These are phyloP conservation scores for Rhytidhysteron rufulum DNA, from an alignment of 2,329 filamentous ascomycete species.

Conservation along the genomic window DNA sequence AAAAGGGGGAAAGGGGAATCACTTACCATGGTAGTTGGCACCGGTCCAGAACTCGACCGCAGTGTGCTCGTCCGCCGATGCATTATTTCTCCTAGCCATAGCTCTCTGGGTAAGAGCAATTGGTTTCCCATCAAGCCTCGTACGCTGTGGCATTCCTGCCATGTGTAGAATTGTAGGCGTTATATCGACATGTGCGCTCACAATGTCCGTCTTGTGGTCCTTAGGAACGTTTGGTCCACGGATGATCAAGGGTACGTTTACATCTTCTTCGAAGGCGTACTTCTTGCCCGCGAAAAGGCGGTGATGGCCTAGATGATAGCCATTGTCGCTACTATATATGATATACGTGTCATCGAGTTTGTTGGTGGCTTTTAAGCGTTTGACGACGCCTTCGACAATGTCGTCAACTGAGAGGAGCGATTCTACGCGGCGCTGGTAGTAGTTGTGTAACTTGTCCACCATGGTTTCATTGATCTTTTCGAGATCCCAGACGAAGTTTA, in stretches of 20 bases:
- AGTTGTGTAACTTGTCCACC: too few relatives aligned
- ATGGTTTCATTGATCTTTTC: slow-evolving; percentile 45
- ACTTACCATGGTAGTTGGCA: slow-evolving; percentile 5
- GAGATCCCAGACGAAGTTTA: slow-evolving; percentile 44
- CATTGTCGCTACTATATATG: slow-evolving; percentile 39
- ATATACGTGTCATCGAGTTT: slow-evolving; percentile 48
- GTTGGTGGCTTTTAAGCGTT: slow-evolving; percentile 37
- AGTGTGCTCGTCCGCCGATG: slow-evolving; percentile 35
- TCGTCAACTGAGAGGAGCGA: slow-evolving; percentile 54
- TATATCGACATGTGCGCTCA: slow-evolving; percentile 36
- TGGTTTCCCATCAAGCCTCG: slow-evolving; percentile 26
- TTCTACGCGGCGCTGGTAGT: slow-evolving; percentile 48
- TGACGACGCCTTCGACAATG: slow-evolving; percentile 46
- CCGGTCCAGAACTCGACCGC: slow-evolving; percentile 24
- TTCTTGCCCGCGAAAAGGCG: slow-evolving; percentile 38
- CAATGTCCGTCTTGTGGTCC: slow-evolving; percentile 24
- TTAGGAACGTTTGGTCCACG: slow-evolving; percentile 34
- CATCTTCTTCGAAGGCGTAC: slow-evolving; percentile 37
- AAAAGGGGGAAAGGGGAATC: neutral
- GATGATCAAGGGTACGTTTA: slow-evolving; percentile 37
- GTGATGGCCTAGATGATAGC: slow-evolving; percentile 39
- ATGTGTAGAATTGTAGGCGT: slow-evolving; percentile 32
- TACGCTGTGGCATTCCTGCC: slow-evolving; percentile 14
- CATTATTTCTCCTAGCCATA: slow-evolving; percentile 9
- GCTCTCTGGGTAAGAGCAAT: slow-evolving; percentile 21